Percentiles rank a stretch among this genome's conserved stretches.
phyloP scores from a whole-genome alignment of 495 filamentous ascomycete species.

The Lophiotrema nucula region DNA sequence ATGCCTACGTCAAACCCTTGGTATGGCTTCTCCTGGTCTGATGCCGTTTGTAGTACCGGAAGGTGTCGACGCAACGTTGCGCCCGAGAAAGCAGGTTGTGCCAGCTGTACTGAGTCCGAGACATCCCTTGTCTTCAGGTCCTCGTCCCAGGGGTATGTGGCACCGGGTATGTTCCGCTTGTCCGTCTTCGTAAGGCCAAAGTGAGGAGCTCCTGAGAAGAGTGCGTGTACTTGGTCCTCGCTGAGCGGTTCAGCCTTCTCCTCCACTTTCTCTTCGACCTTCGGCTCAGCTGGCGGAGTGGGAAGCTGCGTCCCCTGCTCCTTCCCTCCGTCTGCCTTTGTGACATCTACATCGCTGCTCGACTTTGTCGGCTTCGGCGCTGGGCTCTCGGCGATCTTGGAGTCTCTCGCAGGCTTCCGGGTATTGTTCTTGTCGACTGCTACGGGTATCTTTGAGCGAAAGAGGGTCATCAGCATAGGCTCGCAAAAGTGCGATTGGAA shows the following conservation, averaged over 20 bases:
- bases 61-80: constrained; percentile 51
- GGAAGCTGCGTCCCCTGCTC: constrained; percentile 3
- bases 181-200: constrained; percentile 57
- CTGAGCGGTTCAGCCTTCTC: constrained; percentile 42
- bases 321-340: background rate
- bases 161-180: constrained; percentile 59
- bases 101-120: constrained; percentile 54
- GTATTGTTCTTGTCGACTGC: background rate
- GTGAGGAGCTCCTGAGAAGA: constrained; percentile 77
- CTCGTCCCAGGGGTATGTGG: constrained; percentile 70
- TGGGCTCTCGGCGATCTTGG: constrained; percentile 23
- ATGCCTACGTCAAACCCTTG: constrained; percentile 54
- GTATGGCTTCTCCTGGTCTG: constrained; percentile 40
- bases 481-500: background rate
- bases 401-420: constrained; percentile 14
- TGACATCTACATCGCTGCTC: constrained; percentile 4
- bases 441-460: constrained; percentile 20
- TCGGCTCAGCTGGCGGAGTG: constrained; percentile 4
- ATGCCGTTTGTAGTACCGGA: constrained; percentile 33
- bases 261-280: constrained; percentile 7
- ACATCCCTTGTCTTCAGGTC: constrained; percentile 60
- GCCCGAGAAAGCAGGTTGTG: constrained; percentile 50
- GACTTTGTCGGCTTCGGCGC: constrained; percentile 5
- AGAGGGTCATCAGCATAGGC: constrained; percentile 3
- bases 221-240: constrained; percentile 61